Conservation (phyloP, 2,329 filamentous ascomycete species). For the Colletotrichum liaoningense region DNA sequence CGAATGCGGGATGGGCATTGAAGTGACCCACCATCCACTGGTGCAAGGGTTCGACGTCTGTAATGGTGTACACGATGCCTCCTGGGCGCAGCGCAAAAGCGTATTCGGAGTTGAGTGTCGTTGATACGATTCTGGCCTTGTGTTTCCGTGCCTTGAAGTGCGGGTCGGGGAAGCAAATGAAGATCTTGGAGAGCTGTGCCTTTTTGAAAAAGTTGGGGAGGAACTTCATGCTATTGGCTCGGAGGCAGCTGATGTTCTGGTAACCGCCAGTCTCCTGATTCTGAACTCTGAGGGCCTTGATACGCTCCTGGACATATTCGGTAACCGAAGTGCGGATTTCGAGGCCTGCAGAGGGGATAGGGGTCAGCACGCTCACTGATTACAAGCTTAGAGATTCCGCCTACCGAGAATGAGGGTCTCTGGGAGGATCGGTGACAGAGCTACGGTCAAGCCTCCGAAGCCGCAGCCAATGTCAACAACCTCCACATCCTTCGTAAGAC, state of each 20-base stretch:
- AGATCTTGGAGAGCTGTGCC: conserved; percentile 86
- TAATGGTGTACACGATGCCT: conserved; percentile 94
- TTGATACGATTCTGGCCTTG: conserved; percentile 93
- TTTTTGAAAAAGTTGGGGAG: conserved; percentile 96
- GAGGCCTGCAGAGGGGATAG: conserved; percentile 67
- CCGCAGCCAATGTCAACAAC: conserved; percentile 98
- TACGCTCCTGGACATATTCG: conserved; percentile 89
- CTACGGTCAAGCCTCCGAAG: conserved; percentile 91
- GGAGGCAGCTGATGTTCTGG: conserved; percentile 89
- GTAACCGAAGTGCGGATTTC: conserved; percentile 94
- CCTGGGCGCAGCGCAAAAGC: conserved; percentile 87
- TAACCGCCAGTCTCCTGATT: conserved; percentile 67
- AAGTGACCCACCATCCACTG: conserved; percentile 94
- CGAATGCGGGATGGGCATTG: conserved; percentile 81
- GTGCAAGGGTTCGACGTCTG: conserved; percentile 94
- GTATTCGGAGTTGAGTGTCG: conserved; percentile 91
- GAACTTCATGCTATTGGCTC: conserved; percentile 99
- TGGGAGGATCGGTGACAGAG: conserved; percentile 83
- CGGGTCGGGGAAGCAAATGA: conserved; percentile 98
- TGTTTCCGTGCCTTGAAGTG: conserved; percentile 98
- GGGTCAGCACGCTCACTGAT: conserved; percentile 29
- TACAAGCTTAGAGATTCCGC: not conserved
- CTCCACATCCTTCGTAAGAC: conserved; percentile 78
- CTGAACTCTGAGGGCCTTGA: conserved; percentile 81
- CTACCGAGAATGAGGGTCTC: conserved; percentile 84